Base-by-base conservation (phyloP, 2,329 filamentous ascomycete species). In the Myriosclerotinia curreyana region DNA sequence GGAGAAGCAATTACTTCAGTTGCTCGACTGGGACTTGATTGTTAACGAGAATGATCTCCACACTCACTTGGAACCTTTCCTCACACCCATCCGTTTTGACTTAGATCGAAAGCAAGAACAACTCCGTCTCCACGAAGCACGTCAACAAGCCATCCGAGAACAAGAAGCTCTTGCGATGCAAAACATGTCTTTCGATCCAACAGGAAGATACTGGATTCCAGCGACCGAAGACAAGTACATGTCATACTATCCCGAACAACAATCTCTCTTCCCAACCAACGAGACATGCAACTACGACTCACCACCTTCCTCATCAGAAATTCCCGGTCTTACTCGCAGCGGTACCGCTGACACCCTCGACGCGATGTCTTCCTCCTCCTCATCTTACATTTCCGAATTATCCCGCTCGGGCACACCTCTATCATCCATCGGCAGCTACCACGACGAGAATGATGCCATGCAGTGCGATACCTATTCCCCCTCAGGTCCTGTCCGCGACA, bases 1-100 rank as follows among this genome's bases (percentile, higher is more conserved):
- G 95, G 95, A 99, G 84, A 96, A 96, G 84, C 95, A 99, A 79
- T 84, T 99, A 38, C 88, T 99, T 60, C 95, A 92, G 81, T 85
- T 99, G 51, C 83, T 99, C 53, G 91, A 97, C 75, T 99, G 93
- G 92, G 92, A 99, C 70, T 85, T 96, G 66, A 85, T 91, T 70
- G 92, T 99, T 74, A 87, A 83, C 50, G 86, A 92, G 74, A 83
- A 93, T 64, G 92, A 98, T 72, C 87, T 99, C 51, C 92, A 96
- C 80, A 82, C 82, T 69, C 91, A 96, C 76, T 83, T 98, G 49
- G 92, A 97, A 71, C 85, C 85, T 50, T 98, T 98, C 82, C 84
- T 99, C 52, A 87, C 87, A 42, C 94, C 94, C 36, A 90, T 98
- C 74, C 90, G 93, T 67, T 75, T 80, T 52, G 80, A 83, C 66